Evolutionary conservation across 305 asterid species (phyloP), one percentile per base, ranked within the genome.

Genomic region (Solanum chacoense): DNA sequence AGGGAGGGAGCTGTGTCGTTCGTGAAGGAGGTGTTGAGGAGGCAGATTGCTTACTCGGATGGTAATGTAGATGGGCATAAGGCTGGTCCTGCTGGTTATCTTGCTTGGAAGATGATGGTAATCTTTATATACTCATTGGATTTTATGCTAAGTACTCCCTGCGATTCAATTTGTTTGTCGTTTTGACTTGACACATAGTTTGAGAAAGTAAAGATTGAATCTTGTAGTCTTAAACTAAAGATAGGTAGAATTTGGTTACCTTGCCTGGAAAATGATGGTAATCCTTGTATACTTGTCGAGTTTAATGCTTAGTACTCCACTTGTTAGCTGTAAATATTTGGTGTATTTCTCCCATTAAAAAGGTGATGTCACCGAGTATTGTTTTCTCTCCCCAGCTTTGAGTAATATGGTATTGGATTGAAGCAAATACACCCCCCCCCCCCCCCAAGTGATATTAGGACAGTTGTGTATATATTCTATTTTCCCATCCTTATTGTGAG

Each of bases 101-200:
- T 97, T 74, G 98, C 99, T 28, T 97, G 99, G 99, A 97, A 96
- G 94, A 96, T 97, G 99, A 95, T 96, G 99, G 99, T 97, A 94
- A 91, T n/a, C 45, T 7, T 76, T 84, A 50, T 63, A 71, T 40
- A 8, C 85, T 89, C 59, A 16, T 67, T n/a, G 12, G 0, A 1
- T 50, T 18, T 18, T 28, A 50, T 50, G 42, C 29, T 83, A 5
- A 10, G 40, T 29, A 81, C 8, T 75, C 26, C 81, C 1, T 13
- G 1, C 11, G 3, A 3, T 72, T 59, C 69, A 59, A 59, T 20
- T 18, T 18, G 69, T 59, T 59, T 59, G 26, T 59, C 69, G 69
- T 59, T 59, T 59, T 59, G 69, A 59, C 24, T 59, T 59, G 1
- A 20, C 5, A 8, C 26, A 20, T 59, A 20, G 69, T 59, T 59